Evolutionary conservation across 208 protist species (phyloP).

Genomic region (Leishmania arabica): DNA sequence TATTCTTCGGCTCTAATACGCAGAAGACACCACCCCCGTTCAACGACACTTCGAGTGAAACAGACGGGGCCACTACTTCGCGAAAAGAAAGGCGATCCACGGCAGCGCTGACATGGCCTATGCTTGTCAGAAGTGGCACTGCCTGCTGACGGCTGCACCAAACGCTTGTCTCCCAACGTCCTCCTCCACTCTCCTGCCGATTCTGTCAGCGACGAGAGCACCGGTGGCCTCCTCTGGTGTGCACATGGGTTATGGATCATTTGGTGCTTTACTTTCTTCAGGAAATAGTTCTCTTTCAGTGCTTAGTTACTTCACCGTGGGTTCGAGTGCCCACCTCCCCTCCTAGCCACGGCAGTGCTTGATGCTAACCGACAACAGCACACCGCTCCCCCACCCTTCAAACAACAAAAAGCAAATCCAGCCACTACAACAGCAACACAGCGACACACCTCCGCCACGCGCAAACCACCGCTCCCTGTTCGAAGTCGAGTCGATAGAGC

Average conservation of each 20-base stretch:
- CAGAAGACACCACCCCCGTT: neutral
- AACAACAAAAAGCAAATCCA: neutral
- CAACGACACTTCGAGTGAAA: neutral
- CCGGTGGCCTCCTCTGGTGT: neutral
- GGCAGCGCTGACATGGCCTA: neutral
- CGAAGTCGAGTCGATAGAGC: neutral
- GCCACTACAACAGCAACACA: neutral
- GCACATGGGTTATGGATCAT: neutral
- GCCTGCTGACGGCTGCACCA: neutral
- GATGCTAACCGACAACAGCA: neutral
- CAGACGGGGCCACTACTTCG: neutral
- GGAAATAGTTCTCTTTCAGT: neutral
- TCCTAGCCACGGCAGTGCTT: neutral
- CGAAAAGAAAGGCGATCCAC: neutral
- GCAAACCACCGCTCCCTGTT: neutral
- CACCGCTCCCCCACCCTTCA: neutral
- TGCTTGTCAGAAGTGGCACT: neutral
- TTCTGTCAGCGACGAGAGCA: neutral
- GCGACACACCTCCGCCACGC: neutral
- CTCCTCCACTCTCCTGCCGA: neutral
- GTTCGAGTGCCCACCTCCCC: neutral
- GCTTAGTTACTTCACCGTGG: neutral
- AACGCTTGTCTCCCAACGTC: no score
- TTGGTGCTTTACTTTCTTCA: neutral
- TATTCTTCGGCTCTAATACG: neutral